Conservation (phyloP, 352 stramenopile species). For the Phytophthora melonis region DNA sequence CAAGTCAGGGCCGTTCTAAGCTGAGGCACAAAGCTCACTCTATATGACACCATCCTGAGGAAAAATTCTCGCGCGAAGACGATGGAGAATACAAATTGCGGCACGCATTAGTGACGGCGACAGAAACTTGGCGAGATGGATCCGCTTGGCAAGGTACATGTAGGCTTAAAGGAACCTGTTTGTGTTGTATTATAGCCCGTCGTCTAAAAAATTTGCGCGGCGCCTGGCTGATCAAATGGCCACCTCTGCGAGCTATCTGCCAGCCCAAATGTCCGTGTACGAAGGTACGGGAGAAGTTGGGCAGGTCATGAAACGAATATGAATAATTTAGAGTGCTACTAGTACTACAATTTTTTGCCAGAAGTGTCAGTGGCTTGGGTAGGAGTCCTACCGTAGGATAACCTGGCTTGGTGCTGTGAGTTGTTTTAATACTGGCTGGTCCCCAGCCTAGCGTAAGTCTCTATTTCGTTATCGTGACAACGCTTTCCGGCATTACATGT, state of each 20-base stretch:
- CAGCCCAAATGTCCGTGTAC: too few relatives aligned
- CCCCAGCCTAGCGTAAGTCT: too few relatives aligned
- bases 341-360: background rate
- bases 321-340: too few relatives aligned
- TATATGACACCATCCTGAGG: constrained; percentile 25
- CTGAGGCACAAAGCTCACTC: background rate
- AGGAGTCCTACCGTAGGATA: too few relatives aligned
- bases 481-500: too few relatives aligned
- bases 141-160: background rate
- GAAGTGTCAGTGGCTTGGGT: too few relatives aligned
- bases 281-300: background rate
- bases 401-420: too few relatives aligned
- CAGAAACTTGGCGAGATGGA: background rate
- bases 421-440: too few relatives aligned
- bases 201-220: background rate
- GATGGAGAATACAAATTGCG: constrained; percentile 3
- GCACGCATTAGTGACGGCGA: constrained; percentile 2
- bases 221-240: background rate
- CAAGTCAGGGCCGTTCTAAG: background rate
- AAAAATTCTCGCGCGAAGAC: constrained; percentile 20
- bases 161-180: too few relatives aligned
- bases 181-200: background rate
- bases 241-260: background rate
- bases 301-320: background rate
- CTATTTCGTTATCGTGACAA: too few relatives aligned